Evolutionary conservation across 1,139 yeast genomes (phyloP).

Genomic region (Blastobotrys malaysiensis): DNA sequence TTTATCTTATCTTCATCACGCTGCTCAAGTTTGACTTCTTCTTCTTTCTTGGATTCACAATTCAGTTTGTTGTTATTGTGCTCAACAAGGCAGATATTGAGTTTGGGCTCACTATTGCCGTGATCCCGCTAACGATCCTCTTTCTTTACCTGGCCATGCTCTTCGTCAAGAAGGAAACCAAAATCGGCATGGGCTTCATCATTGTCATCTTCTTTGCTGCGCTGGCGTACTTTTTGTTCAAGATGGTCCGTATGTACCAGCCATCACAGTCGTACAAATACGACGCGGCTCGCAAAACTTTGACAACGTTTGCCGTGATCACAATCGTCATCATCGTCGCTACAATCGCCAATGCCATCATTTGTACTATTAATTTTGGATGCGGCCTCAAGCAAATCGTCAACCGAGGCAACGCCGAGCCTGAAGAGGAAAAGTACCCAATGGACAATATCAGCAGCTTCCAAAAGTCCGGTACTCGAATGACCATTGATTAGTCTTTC

Average conservation of each 20-base stretch:
- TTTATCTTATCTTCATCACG: constrained; percentile 37
- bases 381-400: constrained; percentile 37
- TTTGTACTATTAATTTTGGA: constrained; percentile 39
- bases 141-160: constrained; percentile 39
- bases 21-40: constrained; percentile 45
- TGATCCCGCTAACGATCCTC: constrained; percentile 44
- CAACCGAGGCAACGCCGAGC: constrained; percentile 7
- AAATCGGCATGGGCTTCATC: constrained; percentile 32
- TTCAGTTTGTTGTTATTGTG: constrained; percentile 49
- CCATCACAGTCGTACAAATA: constrained; percentile 41
- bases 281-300: constrained; percentile 45
- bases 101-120: constrained; percentile 46
- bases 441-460: constrained; percentile 5
- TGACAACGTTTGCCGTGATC: constrained; percentile 45
- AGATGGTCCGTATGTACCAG: constrained; percentile 45
- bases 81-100: constrained; percentile 42
- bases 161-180: constrained; percentile 39
- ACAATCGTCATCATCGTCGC: constrained; percentile 40
- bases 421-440: constrained; percentile 10
- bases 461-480: constrained; percentile 6
- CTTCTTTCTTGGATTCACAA: constrained; percentile 50
- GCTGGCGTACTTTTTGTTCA: constrained; percentile 47
- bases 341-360: constrained; percentile 38
- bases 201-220: constrained; percentile 40
- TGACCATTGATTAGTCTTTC: constrained; percentile 10